These are phyloP conservation scores for Rubroshorea leprosula DNA, from an alignment of 345 rosid genomes.

Conservation along the genomic window DNA sequence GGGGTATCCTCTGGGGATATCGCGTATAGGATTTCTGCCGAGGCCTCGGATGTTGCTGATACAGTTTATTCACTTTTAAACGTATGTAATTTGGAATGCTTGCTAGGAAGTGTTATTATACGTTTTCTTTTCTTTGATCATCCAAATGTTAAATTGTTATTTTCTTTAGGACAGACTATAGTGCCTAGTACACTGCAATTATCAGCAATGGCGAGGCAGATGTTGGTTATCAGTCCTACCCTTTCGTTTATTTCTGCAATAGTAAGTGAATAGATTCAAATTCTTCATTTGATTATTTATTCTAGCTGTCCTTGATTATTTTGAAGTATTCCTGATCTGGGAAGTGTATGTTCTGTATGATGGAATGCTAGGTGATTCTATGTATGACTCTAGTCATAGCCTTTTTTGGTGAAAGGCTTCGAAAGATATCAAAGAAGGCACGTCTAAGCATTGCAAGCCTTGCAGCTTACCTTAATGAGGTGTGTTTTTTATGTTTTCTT, in stretches of 20 bases:
- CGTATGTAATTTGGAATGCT: constrained; percentile 31
- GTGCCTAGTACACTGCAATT: constrained; percentile 78
- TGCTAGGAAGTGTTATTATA: neutral
- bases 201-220: constrained; percentile 69
- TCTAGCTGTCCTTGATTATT: constrained; percentile 1
- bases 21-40: constrained; percentile 73
- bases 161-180: constrained; percentile 45
- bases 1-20: constrained; percentile 73
- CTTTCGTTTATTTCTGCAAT: constrained; percentile 67
- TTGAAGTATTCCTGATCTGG: neutral
- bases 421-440: constrained; percentile 68
- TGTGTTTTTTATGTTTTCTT: constrained; percentile 16
- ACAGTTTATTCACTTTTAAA: constrained; percentile 73
- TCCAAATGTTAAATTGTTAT: neutral
- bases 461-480: constrained; percentile 87
- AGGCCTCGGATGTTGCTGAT: constrained; percentile 75
- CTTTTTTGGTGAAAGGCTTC: constrained; percentile 69
- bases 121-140: neutral
- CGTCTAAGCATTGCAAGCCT: constrained; percentile 62
- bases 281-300: constrained; percentile 4
- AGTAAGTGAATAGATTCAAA: constrained; percentile 35
- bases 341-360: neutral
- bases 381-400: constrained; percentile 63
- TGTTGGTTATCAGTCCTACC: constrained; percentile 76
- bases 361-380: constrained; percentile 55